phyloP scores from a whole-genome alignment of 192 early-diverging fungal species.

The Phlyctochytrium arcticum region DNA sequence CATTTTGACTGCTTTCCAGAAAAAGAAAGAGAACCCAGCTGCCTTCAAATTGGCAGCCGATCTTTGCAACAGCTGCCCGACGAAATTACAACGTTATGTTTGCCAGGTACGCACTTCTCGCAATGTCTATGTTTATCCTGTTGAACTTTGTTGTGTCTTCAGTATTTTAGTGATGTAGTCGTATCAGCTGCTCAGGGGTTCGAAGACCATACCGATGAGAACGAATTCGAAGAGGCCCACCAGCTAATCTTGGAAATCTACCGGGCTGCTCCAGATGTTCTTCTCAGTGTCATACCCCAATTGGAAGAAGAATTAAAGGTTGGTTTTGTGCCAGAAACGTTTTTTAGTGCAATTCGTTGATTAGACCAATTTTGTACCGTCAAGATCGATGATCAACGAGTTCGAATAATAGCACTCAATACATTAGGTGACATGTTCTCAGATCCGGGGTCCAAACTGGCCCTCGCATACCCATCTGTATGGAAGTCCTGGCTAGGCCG shows the following conservation, averaged over 20 bases:
- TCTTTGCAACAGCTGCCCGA: slow-evolving; percentile 67
- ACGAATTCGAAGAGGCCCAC: slow-evolving; percentile 60
- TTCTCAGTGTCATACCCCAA: slow-evolving; percentile 89
- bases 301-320: slow-evolving; percentile 88
- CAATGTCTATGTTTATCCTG: neutral
- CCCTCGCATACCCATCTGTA: slow-evolving; percentile 67
- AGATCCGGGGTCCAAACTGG: slow-evolving; percentile 65
- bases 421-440: slow-evolving; percentile 87
- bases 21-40: slow-evolving; percentile 41
- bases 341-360: neutral
- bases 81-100: slow-evolving; percentile 85
- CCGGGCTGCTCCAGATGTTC: slow-evolving; percentile 63
- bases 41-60: slow-evolving; percentile 74
- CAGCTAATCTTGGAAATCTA: slow-evolving; percentile 79
- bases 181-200: slow-evolving; percentile 45
- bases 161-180: slow-evolving; percentile 87
- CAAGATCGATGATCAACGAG: slow-evolving; percentile 66
- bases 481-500: slow-evolving; percentile 86
- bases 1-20: slow-evolving; percentile 73
- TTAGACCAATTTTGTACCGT: neutral
- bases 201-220: slow-evolving; percentile 31
- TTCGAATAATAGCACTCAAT: slow-evolving; percentile 72
- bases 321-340: neutral
- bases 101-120: slow-evolving; percentile 35
- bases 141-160: neutral